Conservation (phyloP, 2,329 filamentous ascomycete species). For the Clonostachys solani region DNA sequence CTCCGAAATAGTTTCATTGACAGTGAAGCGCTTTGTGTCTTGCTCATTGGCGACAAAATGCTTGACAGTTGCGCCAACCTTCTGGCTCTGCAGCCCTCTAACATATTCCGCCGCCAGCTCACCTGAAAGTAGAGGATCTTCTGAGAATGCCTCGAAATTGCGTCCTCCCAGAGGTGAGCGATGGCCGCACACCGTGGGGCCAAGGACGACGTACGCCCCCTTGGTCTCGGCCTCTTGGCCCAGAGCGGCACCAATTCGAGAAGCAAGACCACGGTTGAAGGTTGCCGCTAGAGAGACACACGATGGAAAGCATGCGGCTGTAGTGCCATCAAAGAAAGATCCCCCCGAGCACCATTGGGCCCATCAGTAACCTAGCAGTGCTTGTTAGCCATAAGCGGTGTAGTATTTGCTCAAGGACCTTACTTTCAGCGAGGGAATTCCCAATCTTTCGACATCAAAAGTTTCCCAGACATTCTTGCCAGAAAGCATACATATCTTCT, state of each 20-base stretch:
- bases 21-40: constrained; percentile 18
- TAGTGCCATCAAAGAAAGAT: neutral
- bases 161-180: constrained; percentile 80
- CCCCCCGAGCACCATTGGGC: constrained; percentile 1
- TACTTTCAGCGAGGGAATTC: no score
- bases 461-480: no score
- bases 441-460: no score
- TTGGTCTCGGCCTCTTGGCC: constrained; percentile 52
- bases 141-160: constrained; percentile 83
- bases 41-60: constrained; percentile 40
- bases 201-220: constrained; percentile 63
- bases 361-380: neutral
- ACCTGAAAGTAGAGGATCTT: constrained; percentile 74
- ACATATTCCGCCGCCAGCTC: constrained; percentile 70
- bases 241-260: constrained; percentile 53
- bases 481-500: no score
- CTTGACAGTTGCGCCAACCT: constrained; percentile 38
- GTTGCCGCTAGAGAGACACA: constrained; percentile 33
- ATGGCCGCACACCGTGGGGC: constrained; percentile 69
- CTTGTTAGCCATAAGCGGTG: no score
- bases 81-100: constrained; percentile 54
- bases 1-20: constrained; percentile 20
- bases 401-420: no score
- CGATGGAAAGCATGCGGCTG: neutral
- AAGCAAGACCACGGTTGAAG: constrained; percentile 55